Evolutionary conservation across 202 grass and related monocot genomes (phyloP).

Genomic region (Eragrostis tef): DNA sequence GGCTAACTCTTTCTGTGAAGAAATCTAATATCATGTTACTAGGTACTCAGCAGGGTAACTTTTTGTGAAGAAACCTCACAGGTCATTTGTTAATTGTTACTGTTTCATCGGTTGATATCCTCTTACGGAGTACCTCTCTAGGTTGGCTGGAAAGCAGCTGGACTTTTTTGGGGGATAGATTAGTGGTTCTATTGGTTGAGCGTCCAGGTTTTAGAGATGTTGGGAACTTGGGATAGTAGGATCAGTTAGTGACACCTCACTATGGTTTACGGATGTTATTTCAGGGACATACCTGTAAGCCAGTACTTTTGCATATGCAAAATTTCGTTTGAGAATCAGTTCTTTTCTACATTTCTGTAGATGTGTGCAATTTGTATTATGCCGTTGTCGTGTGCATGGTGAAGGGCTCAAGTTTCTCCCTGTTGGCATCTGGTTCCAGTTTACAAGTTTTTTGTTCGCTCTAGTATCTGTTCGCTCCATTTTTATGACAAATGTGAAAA

Average conservation of each 20-base stretch:
- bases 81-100: background rate
- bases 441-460: no score
- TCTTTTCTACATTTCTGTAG: background rate
- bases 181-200: slow-evolving; percentile 11
- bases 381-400: no score
- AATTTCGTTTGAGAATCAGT: background rate
- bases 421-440: no score
- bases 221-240: background rate
- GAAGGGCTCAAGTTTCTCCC: no score
- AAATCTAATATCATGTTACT: no score
- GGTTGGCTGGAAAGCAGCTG: slow-evolving; percentile 7
- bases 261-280: background rate
- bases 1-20: no score
- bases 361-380: no score
- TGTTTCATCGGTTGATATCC: background rate
- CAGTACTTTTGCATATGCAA: background rate
- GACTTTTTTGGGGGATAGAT: background rate
- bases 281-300: background rate
- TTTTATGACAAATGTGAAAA: no score
- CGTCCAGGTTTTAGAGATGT: background rate
- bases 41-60: no score
- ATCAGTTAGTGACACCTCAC: background rate
- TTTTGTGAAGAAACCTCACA: slow-evolving; percentile 39
- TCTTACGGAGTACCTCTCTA: background rate
- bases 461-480: no score